Base-by-base conservation (phyloP, 768 basidiomycete species). In the Suillus hirtellus region DNA sequence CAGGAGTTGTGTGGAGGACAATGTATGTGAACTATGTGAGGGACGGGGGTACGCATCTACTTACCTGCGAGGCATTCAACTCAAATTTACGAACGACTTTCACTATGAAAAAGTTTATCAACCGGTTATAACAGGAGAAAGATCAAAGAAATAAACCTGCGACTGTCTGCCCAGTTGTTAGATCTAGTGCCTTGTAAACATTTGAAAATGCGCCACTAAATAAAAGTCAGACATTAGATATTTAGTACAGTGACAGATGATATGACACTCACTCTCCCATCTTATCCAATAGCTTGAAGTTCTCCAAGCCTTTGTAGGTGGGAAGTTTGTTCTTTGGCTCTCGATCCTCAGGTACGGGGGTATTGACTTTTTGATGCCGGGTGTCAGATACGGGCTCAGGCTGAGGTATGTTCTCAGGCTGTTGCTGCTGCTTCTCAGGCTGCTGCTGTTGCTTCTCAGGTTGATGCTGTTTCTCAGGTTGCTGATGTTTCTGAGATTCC, bases 81-180 rank as follows among this genome's bases (percentile, higher is more conserved):
- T 97, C 95, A 70, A 84, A 94, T 75, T 96, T 97, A 68, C 95
- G 91, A 64, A 97, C 95, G 49, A 95, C 90, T 75, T 97, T 97
- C 80, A 97, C 93, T 90, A 70, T 27, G 14, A 24, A 15, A 24
- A 15, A 65, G 68, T 55, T 55, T 21, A 66, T 70, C 38, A 63
- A 35, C 60, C n/a, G 50, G 65, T 61, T 37, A 24, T 49, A 40
- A 2, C 24, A 10, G 10, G 7, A 42, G 44, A 40, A 52, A 40
- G 40, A 47, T 50, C 6, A 21, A 38, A 66, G 62, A 61, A 27
- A 82, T 84, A 68, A 73, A 89, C 95, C 89, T 67, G 96, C 96
- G 50, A 95, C 89, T 75, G 88, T 90, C 70, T 88, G 83, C 47
- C 88, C 88, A 12, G 88, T 89, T 43, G 81, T 79, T 55, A 86